A percentile compares a stretch with the other conserved stretches of the same genome.
Evolutionary conservation across 352 stramenopile genomes (phyloP).

Genomic region (Phytophthora quininea): DNA sequence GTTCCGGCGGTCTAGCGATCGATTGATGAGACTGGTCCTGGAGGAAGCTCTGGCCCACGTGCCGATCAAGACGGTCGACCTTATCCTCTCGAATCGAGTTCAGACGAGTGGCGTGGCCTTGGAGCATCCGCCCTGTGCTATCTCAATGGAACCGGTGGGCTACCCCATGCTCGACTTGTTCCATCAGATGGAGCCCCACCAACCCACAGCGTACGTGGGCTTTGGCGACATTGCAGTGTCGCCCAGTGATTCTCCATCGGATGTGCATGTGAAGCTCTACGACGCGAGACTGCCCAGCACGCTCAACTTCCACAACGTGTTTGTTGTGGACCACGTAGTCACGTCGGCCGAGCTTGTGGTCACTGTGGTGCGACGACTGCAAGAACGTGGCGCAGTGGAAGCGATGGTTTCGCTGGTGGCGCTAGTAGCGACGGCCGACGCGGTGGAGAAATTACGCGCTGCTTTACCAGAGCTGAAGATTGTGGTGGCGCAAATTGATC

Average conservation of each 20-base stretch:
- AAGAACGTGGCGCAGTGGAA: constrained; percentile 29
- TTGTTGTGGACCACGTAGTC: constrained; percentile 34
- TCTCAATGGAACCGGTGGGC: constrained; percentile 7
- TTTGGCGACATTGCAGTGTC: neutral
- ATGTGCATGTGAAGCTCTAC: constrained; percentile 5
- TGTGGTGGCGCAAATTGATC: constrained; percentile 40
- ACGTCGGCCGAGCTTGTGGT: constrained; percentile 18
- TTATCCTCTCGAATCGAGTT: constrained; percentile 5
- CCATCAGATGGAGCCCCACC: constrained; percentile 15
- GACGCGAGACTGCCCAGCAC: constrained; percentile 22
- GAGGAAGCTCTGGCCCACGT: constrained; percentile 40
- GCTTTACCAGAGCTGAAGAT: constrained; percentile 39
- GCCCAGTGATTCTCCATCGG: constrained; percentile 9
- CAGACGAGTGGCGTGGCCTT: constrained; percentile 14
- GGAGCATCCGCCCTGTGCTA: constrained; percentile 30
- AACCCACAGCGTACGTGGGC: constrained; percentile 5
- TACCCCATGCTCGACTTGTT: constrained; percentile 19
- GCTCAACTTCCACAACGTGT: constrained; percentile 40
- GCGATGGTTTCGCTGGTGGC: constrained; percentile 35
- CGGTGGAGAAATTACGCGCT: constrained; percentile 26
- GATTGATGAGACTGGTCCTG: constrained; percentile 42
- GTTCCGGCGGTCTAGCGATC: constrained; percentile 28
- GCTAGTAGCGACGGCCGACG: constrained; percentile 31
- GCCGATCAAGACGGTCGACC: constrained; percentile 17
- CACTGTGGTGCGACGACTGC: constrained; percentile 21